Evolutionary conservation across 495 filamentous ascomycete species (phyloP), one percentile per base, ranked within the genome.

Genomic region (Penicillium macrosclerotiorum): DNA sequence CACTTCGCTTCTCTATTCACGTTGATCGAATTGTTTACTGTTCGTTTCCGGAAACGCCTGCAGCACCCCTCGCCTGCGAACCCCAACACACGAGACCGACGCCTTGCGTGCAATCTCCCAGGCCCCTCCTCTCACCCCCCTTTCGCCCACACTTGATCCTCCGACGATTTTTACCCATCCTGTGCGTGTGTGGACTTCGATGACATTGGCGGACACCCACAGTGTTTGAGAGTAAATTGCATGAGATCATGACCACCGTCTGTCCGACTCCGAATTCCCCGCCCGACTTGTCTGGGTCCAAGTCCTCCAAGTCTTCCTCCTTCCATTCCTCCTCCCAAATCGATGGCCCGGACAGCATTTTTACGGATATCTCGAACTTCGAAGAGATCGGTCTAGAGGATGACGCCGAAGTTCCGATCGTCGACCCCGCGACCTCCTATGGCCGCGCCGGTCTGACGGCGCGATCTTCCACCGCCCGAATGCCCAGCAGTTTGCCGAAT

Each of bases 321-420:
- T 83, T 90, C 47, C 83, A 82, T 52, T 94, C 88, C 12, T 87
- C 85, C 11, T 81, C 86, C 20, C 79, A 81, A 34, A 58, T 67
- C 33, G 84, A 84, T 31, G 86, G 84, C 52, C 76, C 82, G 22
- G 80, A 82, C 44, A 78, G 74, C 45, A 77, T 78, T 46, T 74
- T 87, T 31, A 77, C 81, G 24, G 85, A 92, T 59, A 77, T 83
- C 30, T 78, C 76, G 38, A 83, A 96, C 57, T 96, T 97, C 56
- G 93, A 98, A 63, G 93, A 97, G 38, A 95, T 96, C 52, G 88
- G 86, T 8, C 78, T 98, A 6, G 80, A 86, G 35, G 90, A 96
- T 57, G 80, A 89, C 41, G 40, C 65, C 8, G 57, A 65, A 5
- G 29, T 67, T 8, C 14, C 57, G 4, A 65, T 66, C 24, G 46